Evolutionary conservation across 805 yeast genomes (phyloP).

Genomic region (Blastobotrys robertii): DNA sequence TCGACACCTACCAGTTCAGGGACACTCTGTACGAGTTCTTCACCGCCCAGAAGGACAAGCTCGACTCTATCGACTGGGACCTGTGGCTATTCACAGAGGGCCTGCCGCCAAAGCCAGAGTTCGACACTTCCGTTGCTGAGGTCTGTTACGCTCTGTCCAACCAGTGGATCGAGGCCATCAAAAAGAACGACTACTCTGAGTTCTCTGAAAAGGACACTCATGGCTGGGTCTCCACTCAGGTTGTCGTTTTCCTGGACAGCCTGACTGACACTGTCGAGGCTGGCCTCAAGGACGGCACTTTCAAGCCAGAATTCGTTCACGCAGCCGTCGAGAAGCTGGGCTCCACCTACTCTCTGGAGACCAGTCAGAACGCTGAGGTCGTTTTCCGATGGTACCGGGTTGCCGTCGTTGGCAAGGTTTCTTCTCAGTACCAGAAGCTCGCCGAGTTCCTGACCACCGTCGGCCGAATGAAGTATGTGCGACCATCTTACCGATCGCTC

Average conservation of each 20-base stretch:
- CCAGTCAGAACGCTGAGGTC: conserved; percentile 70
- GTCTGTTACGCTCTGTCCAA: conserved; percentile 56
- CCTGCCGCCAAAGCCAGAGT: conserved; percentile 78
- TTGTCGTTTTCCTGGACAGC: conserved; percentile 63
- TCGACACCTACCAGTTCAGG: conserved; percentile 74
- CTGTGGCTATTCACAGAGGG: conserved; percentile 77
- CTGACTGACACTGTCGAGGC: conserved; percentile 35
- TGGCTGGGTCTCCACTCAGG: conserved; percentile 62
- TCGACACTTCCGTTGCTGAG: conserved; percentile 71
- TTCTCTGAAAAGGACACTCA: conserved; percentile 45
- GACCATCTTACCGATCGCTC: conserved; percentile 71
- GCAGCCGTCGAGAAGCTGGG: conserved; percentile 31
- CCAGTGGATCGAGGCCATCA: conserved; percentile 46
- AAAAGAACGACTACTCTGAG: conserved; percentile 12
- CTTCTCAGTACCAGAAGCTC: conserved; percentile 38
- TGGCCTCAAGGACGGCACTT: conserved; percentile 27
- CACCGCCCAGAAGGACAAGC: conserved; percentile 31
- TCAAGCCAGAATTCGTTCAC: conserved; percentile 5
- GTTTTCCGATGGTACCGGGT: conserved; percentile 67
- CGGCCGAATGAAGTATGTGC: conserved; percentile 89
- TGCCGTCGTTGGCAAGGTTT: conserved; percentile 46
- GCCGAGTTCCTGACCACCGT: conserved; percentile 85
- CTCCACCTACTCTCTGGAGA: conserved; percentile 34
- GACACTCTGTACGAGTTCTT: conserved; percentile 65
- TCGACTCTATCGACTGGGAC: conserved; percentile 75